Base-by-base conservation (phyloP, 352 stramenopile species). In the Globisporangium camurandrum region DNA sequence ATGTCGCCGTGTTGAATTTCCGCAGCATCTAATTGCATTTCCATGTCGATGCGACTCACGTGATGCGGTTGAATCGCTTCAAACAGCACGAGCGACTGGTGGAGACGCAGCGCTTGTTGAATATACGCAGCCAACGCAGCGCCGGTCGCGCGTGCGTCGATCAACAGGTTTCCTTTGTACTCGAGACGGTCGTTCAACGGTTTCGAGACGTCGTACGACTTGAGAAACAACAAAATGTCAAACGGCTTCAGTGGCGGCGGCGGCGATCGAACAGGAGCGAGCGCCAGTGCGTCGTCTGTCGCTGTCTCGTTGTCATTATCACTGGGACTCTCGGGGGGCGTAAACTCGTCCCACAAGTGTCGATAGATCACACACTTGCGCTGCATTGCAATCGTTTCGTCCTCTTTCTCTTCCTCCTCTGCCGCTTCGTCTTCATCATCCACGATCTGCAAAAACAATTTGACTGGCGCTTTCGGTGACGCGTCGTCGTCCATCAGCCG, bases 1-100 rank as follows among this genome's bases (percentile, higher is more conserved):
- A 95, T 95, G 49, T 95, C 84, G 6, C 84, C 84, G 41, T 80
- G 56, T 49, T 95, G 84, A 54, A 95, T 86, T 36, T 93, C 84
- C 1, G 67, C 61, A 0, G 49, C 55, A 11, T 60, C 51, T 0
- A 95, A 59, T 0, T 64, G 80, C 23, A 48, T 47, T 8, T 69
- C 61, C 61, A 76, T 64, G 2, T 77, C 65, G 28, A 95, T 80
- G 46, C 74, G 57, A 0, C 69, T 67, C 22, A 95, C 66, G 5
- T 67, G 57, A 1, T 66, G 46, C 3, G 84, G 81, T 46, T 93
- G 80, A 20, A 95, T 56, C 56, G 91, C 79, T 49, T 95, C 84
- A 31, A 77, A 95, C 12, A 95, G 39, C 7, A 70, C 45, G 11
- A 95, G 49, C n/a, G 86, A 61, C 2, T n/a, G 71, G 0, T 67